A percentile compares a stretch with the other conserved stretches of the same genome.
These are phyloP conservation scores for Monilinia fructicola DNA, from an alignment of 2,329 filamentous ascomycete genomes.

Conservation along the genomic window DNA sequence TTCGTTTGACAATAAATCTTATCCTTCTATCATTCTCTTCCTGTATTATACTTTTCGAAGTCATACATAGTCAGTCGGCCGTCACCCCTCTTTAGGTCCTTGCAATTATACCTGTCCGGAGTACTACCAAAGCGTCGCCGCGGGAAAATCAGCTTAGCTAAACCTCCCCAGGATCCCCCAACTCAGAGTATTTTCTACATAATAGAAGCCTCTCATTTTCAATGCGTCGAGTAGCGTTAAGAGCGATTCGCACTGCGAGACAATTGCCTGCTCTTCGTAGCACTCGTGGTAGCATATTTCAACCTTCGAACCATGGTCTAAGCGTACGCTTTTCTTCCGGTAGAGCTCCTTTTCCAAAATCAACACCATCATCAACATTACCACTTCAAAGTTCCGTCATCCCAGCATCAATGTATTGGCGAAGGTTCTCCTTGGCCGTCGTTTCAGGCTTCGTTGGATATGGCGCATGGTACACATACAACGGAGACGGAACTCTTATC, in stretches of 20 bases:
- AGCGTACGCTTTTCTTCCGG: conserved; percentile 48
- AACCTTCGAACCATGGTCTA: conserved; percentile 46
- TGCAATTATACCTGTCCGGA: conserved; percentile 10
- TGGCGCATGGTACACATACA: conserved; percentile 74
- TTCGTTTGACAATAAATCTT: background rate
- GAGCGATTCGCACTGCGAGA: conserved; percentile 67
- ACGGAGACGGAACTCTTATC: conserved; percentile 40
- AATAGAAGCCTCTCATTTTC: conserved; percentile 36
- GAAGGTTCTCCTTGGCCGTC: conserved; percentile 65
- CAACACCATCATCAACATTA: conserved; percentile 31
- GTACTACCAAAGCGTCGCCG: conserved; percentile 20
- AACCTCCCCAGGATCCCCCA: conserved; percentile 12
- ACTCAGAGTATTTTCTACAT: background rate
- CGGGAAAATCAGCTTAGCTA: conserved; percentile 20
- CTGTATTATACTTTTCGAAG: background rate
- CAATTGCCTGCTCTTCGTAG: conserved; percentile 60
- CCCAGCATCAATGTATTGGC: conserved; percentile 68
- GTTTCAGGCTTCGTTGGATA: conserved; percentile 69
- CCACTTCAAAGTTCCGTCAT: conserved; percentile 29
- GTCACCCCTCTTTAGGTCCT: conserved; percentile 4
- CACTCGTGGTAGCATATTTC: conserved; percentile 47
- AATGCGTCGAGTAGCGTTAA: conserved; percentile 74
- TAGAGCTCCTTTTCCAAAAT: conserved; percentile 22
- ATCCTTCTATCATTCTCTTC: background rate
- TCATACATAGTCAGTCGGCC: background rate